phyloP scores from a whole-genome alignment of 2,329 filamentous ascomycete genomes.

The Fusarium sp. region DNA sequence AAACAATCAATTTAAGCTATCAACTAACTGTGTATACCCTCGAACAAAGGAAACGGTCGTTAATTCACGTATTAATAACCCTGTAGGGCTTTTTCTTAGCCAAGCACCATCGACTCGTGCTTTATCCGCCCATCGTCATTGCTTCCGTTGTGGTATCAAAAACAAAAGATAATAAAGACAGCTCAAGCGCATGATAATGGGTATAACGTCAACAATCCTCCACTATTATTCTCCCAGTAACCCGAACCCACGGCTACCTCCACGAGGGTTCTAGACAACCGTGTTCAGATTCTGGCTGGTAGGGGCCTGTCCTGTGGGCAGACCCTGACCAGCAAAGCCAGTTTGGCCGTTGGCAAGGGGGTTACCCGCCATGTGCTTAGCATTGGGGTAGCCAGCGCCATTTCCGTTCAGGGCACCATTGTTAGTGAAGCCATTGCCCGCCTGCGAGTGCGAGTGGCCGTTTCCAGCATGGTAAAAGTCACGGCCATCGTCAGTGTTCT shows the following conservation, averaged over 20 bases:
- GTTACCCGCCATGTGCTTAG: constrained; percentile 30
- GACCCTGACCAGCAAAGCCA: constrained; percentile 1
- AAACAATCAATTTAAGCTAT: constrained; percentile 37
- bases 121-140: constrained; percentile 29
- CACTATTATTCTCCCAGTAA: constrained; percentile 6
- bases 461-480: constrained; percentile 31
- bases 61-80: constrained; percentile 25
- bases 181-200: constrained; percentile 35
- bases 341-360: constrained; percentile 17
- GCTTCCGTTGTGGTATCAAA: constrained; percentile 37
- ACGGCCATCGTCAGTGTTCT: constrained; percentile 21
- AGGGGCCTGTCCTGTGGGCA: constrained; percentile 10
- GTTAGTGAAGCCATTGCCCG: constrained; percentile 19
- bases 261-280: constrained; percentile 26
- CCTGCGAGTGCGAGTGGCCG: constrained; percentile 11
- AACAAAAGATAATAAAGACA: constrained; percentile 31
- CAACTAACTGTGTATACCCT: constrained; percentile 25
- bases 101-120: constrained; percentile 19
- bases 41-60: constrained; percentile 35
- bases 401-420: constrained; percentile 26
- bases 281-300: constrained; percentile 2
- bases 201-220: constrained; percentile 38
- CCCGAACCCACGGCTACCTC: neutral
- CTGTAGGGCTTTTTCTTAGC: constrained; percentile 18
- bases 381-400: constrained; percentile 14